phyloP scores from a whole-genome alignment of 495 filamentous ascomycete species.

The Aspergillus bertholletiae region DNA sequence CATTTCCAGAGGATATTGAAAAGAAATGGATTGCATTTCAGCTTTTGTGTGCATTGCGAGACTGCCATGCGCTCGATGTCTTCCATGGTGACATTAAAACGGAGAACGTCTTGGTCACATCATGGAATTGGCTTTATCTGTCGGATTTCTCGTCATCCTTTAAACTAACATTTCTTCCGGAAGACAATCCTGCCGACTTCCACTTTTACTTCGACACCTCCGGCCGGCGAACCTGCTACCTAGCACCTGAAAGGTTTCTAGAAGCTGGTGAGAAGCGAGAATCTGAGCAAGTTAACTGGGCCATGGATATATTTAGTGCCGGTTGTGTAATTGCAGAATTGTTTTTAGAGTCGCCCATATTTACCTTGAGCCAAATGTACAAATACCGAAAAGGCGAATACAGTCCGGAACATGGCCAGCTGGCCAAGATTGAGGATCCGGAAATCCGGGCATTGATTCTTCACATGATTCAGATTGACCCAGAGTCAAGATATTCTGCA shows the following conservation, averaged over 20 bases:
- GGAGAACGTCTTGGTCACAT: constrained; percentile 93
- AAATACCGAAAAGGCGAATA: constrained; percentile 92
- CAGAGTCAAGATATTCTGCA: constrained; percentile 85
- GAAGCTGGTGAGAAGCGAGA: constrained; percentile 63
- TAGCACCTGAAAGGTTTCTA: constrained; percentile 91
- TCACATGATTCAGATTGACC: constrained; percentile 94
- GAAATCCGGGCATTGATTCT: constrained; percentile 83
- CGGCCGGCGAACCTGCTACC: constrained; percentile 88
- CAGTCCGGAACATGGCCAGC: constrained; percentile 73
- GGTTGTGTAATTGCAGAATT: constrained; percentile 97
- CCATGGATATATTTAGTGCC: constrained; percentile 98
- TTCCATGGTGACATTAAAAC: constrained; percentile 99
- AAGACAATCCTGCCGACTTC: constrained; percentile 96
- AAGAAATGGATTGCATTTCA: constrained; percentile 99
- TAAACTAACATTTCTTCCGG: constrained; percentile 91
- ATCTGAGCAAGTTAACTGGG: constrained; percentile 71
- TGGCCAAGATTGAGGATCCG: constrained; percentile 82
- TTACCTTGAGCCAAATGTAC: constrained; percentile 88
- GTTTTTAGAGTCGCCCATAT: constrained; percentile 92
- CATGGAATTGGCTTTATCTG: constrained; percentile 99
- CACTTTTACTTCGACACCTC: constrained; percentile 97
- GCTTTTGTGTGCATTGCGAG: constrained; percentile 84
- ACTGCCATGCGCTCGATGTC: constrained; percentile 86
- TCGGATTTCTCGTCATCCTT: constrained; percentile 94
- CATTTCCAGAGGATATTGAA: constrained; percentile 94